Evolutionary conservation across 164 flowering plant genomes (phyloP).

Genomic region (Chimonanthus salicifolius): DNA sequence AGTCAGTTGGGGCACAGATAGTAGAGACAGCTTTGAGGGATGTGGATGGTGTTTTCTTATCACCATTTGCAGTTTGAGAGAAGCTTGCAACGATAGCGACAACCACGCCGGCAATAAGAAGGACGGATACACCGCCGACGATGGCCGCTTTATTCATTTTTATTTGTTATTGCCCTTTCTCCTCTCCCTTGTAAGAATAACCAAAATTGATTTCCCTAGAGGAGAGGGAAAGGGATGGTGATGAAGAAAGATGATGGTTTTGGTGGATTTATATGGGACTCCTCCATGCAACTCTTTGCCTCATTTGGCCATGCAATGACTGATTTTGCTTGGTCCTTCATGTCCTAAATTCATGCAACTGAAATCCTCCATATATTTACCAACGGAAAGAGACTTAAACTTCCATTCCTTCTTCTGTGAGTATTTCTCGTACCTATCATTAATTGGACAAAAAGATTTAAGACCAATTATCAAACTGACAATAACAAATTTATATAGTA

Average conservation of each 20-base stretch:
- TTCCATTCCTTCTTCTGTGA: slow-evolving; percentile 82
- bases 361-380: too few species aligned
- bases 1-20: slow-evolving; percentile 39
- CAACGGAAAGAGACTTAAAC: slow-evolving; percentile 35
- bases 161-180: neutral
- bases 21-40: slow-evolving; percentile 27
- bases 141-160: slow-evolving; percentile 13
- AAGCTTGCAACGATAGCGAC: slow-evolving; percentile 23
- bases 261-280: neutral
- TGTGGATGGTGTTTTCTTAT: neutral
- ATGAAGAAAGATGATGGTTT: neutral
- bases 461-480: neutral
- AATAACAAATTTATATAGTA: neutral
- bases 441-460: neutral
- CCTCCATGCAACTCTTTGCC: neutral
- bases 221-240: neutral
- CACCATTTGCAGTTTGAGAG: neutral
- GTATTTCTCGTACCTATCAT: slow-evolving; percentile 78
- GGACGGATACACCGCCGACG: slow-evolving; percentile 18
- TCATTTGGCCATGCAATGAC: too few species aligned
- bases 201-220: neutral
- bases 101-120: slow-evolving; percentile 37
- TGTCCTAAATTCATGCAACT: too few species aligned
- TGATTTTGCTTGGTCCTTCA: too few species aligned
- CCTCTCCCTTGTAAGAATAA: slow-evolving; percentile 3